These are phyloP conservation scores for Xylaria sp. DNA, from an alignment of 2,329 filamentous ascomycete species.

Conservation along the genomic window DNA sequence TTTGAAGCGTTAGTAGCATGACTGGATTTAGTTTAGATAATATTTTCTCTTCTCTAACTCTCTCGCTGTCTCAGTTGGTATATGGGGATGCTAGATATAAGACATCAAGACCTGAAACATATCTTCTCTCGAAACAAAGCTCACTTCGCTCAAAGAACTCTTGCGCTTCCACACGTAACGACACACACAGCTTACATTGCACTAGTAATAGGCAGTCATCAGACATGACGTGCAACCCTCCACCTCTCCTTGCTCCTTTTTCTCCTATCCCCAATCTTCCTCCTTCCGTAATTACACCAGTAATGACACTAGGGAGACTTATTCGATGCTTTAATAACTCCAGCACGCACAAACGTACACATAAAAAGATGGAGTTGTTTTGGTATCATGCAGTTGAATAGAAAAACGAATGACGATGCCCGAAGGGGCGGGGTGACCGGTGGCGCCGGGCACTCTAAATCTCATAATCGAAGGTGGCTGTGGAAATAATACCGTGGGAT, in stretches of 20 bases:
- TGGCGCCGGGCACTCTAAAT: constrained; percentile 35
- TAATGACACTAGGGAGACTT: constrained; percentile 8
- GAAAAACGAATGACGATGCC: constrained; percentile 31
- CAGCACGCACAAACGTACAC: constrained; percentile 5
- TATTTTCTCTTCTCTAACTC: constrained; percentile 4
- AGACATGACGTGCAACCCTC: background rate
- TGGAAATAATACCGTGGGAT: background rate
- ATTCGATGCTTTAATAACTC: constrained; percentile 6
- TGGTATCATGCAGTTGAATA: constrained; percentile 34
- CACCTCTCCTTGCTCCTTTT: background rate
- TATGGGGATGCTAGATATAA: constrained; percentile 5
- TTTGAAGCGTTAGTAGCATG: no score
- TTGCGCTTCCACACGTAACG: background rate
- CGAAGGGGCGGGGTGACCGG: constrained; percentile 24
- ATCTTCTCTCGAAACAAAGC: constrained; percentile 13
- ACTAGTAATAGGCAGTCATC: constrained; percentile 5
- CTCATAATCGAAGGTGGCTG: background rate
- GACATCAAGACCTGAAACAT: background rate
- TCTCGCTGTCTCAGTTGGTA: background rate
- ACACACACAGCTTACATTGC: constrained; percentile 3
- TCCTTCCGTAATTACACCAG: constrained; percentile 1
- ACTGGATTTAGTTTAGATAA: background rate
- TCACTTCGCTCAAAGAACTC: constrained; percentile 4
- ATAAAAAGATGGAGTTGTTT: constrained; percentile 12
- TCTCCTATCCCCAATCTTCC: constrained; percentile 1